Evolutionary conservation across 2,329 filamentous ascomycete species (phyloP).

Genomic region (Colletotrichum sp.): DNA sequence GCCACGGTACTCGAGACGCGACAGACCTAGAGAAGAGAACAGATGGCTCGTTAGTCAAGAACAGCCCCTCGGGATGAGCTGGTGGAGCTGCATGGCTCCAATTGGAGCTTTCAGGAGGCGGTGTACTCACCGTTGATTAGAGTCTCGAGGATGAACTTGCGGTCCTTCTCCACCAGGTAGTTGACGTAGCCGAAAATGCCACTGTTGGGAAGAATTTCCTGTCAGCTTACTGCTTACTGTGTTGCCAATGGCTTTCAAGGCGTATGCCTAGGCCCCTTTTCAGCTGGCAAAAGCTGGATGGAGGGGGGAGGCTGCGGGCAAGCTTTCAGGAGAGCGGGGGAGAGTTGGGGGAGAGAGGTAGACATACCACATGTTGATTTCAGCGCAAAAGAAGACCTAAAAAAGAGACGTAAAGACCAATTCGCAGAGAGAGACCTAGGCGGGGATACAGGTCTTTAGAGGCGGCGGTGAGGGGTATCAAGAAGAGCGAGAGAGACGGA

Average conservation of each 20-base stretch:
- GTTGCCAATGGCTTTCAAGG: background rate
- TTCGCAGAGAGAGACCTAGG: constrained; percentile 3
- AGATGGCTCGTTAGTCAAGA: constrained; percentile 31
- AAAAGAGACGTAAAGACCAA: constrained; percentile 17
- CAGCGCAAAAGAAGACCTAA: constrained; percentile 14
- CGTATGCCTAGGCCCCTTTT: background rate
- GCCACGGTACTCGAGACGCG: constrained; percentile 96
- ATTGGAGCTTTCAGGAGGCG: constrained; percentile 18
- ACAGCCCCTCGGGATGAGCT: background rate
- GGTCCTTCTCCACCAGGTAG: constrained; percentile 98
- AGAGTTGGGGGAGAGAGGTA: constrained; percentile 9
- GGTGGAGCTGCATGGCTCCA: constrained; percentile 5
- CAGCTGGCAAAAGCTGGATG: background rate
- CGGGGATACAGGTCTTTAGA: background rate
- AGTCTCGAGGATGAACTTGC: constrained; percentile 94
- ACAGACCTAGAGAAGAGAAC: constrained; percentile 68
- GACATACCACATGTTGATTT: constrained; percentile 28
- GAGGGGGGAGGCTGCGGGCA: background rate
- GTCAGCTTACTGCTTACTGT: constrained; percentile 25
- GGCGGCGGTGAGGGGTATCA: constrained; percentile 16
- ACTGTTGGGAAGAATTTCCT: constrained; percentile 50
- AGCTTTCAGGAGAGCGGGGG: constrained; percentile 4
- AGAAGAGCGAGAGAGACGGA: constrained; percentile 20
- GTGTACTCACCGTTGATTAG: constrained; percentile 84
- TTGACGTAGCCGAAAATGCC: constrained; percentile 99